phyloP scores from a whole-genome alignment of 441 rosid species.

The Pelargonium fulgidum region DNA sequence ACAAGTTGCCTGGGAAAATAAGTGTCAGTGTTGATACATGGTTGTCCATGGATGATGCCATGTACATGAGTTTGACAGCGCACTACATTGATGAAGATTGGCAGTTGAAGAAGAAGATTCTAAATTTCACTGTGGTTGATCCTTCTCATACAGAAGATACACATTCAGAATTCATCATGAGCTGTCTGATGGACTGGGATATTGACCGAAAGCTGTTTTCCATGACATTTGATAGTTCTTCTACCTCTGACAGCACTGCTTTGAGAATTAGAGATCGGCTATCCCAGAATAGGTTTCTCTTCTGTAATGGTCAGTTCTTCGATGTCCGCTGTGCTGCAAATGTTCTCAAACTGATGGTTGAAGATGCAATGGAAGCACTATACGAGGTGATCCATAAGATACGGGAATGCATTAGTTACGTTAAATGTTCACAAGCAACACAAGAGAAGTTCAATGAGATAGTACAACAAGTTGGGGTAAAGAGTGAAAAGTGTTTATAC shows the following conservation, averaged over 20 bases:
- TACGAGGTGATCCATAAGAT: conserved; percentile 35
- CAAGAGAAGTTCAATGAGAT: conserved; percentile 33
- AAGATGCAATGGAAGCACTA: conserved; percentile 43
- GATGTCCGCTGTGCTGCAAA: conserved; percentile 49
- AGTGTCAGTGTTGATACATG: conserved; percentile 51
- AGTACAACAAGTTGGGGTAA: conserved; percentile 30
- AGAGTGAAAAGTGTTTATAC: conserved; percentile 32
- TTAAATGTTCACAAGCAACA: conserved; percentile 40
- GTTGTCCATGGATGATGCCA: conserved; percentile 37
- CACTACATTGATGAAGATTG: conserved; percentile 56
- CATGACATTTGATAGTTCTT: conserved; percentile 42
- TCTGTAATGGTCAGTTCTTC: conserved; percentile 50
- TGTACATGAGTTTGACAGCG: conserved; percentile 46
- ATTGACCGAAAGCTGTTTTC: conserved; percentile 60
- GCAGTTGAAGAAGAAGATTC: conserved; percentile 47
- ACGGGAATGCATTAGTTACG: conserved; percentile 38
- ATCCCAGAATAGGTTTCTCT: conserved; percentile 53
- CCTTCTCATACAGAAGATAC: conserved; percentile 47
- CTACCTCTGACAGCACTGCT: conserved; percentile 35
- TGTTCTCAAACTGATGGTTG: conserved; percentile 49
- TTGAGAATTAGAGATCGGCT: conserved; percentile 50
- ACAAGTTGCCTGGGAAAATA: conserved; percentile 61
- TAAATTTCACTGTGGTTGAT: conserved; percentile 44
- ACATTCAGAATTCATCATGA: conserved; percentile 48
- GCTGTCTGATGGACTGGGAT: conserved; percentile 70